These are phyloP conservation scores for Tricholoma matsutake DNA, from an alignment of 768 basidiomycete genomes.

Conservation along the genomic window DNA sequence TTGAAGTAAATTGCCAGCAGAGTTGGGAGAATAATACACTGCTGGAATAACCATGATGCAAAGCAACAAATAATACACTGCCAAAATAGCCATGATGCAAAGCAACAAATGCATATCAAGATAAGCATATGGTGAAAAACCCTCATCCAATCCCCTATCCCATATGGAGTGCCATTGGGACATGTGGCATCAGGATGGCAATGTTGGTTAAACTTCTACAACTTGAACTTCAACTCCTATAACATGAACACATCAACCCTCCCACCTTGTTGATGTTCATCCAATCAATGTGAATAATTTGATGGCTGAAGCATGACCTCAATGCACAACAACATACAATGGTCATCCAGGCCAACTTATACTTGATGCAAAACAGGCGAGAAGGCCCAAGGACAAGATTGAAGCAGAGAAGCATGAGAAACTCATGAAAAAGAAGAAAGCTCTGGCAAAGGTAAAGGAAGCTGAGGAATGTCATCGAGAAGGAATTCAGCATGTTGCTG, in stretches of 20 bases:
- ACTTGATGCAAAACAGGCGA: background rate
- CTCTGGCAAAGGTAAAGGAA: background rate
- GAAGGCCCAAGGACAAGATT: background rate
- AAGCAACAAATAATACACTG: background rate
- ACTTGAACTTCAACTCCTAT: background rate
- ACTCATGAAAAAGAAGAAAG: background rate
- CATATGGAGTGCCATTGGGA: background rate
- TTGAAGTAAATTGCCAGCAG: background rate
- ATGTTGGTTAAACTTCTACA: too few species aligned
- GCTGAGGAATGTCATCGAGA: background rate
- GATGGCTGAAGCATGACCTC: background rate
- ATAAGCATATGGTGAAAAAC: background rate
- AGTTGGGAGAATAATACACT: background rate
- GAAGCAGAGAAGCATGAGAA: background rate
- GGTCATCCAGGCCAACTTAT: too few species aligned
- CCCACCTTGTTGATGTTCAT: background rate
- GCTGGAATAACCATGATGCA: too few species aligned
- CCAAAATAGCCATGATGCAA: too few species aligned
- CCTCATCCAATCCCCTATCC: background rate
- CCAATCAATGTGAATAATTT: too few species aligned
- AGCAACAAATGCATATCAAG: background rate
- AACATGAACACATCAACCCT: background rate
- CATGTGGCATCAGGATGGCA: background rate
- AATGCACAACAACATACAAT: background rate
- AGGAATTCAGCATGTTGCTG: background rate